These are phyloP conservation scores for Pseudoscleropodium purum DNA, from an alignment of 225 moss, liverwort and hornwort species.

Conservation along the genomic window DNA sequence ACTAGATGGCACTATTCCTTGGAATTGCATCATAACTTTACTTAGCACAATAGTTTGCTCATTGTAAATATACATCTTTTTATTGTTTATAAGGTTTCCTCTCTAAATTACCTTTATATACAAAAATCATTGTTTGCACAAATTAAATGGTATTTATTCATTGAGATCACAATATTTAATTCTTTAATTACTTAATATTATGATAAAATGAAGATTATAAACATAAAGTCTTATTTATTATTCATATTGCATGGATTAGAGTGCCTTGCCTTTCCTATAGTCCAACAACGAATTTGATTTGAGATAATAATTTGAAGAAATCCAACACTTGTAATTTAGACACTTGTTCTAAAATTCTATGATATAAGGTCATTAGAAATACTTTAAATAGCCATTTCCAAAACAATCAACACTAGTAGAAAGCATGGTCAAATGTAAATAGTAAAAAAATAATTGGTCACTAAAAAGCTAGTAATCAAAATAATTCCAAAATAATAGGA, in stretches of 20 bases:
- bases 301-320: background rate
- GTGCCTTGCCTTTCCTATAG: background rate
- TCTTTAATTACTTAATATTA: background rate
- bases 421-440: too few relatives aligned
- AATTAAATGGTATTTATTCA: too few relatives aligned
- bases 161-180: accelerated
- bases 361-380: accelerated
- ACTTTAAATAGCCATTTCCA: background rate
- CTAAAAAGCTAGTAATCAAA: background rate
- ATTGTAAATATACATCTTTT: background rate
- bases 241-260: too few relatives aligned
- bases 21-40: background rate
- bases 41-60: too few relatives aligned
- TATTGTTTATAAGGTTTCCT: background rate
- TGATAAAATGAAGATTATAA: background rate
- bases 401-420: background rate
- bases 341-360: background rate
- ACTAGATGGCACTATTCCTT: background rate
- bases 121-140: background rate
- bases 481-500: too few relatives aligned
- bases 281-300: background rate
- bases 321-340: background rate
- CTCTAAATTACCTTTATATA: background rate
- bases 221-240: background rate
- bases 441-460: too few relatives aligned